phyloP scores from a whole-genome alignment of 345 rosid species.

The Geranium rotundifolium region DNA sequence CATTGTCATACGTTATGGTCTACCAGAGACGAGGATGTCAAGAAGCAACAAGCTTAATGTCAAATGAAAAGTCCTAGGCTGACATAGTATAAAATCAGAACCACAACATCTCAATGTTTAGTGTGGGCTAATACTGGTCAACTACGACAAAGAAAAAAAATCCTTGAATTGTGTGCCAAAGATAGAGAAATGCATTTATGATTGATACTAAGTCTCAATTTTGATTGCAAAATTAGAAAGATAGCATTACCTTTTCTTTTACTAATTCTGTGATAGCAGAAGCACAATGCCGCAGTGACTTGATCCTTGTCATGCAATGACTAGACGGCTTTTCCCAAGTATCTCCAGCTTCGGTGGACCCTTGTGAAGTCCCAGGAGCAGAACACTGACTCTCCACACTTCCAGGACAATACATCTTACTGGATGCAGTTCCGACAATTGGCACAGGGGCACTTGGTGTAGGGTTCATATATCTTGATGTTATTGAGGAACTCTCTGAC shows the following conservation, averaged over 20 bases:
- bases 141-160: too few species aligned
- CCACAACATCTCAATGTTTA: too few species aligned
- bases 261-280: constrained; percentile 56
- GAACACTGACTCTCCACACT: constrained; percentile 55
- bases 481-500: constrained; percentile 36
- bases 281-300: constrained; percentile 66
- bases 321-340: constrained; percentile 64
- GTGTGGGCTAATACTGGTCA: too few species aligned
- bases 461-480: constrained; percentile 21
- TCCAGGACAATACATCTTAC: constrained; percentile 27
- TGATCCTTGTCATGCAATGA: constrained; percentile 62
- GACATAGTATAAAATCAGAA: too few species aligned
- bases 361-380: constrained; percentile 73
- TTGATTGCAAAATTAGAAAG: not conserved
- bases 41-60: too few species aligned
- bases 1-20: too few species aligned
- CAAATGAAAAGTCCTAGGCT: too few species aligned
- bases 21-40: too few species aligned
- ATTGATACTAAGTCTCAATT: not conserved
- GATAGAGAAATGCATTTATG: too few species aligned
- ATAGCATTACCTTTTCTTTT: constrained; percentile 44
- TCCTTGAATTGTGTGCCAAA: too few species aligned
- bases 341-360: constrained; percentile 64
- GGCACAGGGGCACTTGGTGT: constrained; percentile 58
- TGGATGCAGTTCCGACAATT: constrained; percentile 34